Conservation (phyloP, 2,329 filamentous ascomycete species). For the Trichoderma hamatum region DNA sequence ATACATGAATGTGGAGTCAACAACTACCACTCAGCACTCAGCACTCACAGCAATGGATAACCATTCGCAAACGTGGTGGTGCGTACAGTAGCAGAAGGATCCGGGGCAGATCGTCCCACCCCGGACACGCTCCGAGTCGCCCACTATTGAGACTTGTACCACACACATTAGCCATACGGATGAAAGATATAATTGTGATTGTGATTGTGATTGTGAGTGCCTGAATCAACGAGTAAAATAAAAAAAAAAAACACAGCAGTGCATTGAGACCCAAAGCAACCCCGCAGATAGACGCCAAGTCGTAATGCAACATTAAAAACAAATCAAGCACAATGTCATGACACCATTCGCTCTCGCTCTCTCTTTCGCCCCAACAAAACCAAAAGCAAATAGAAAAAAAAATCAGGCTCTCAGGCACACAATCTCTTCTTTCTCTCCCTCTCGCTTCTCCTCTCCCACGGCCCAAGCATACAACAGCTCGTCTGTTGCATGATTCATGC, state of each 20-base stretch:
- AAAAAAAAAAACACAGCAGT: not conserved
- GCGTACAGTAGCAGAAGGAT: not conserved
- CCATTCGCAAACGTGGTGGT: not conserved
- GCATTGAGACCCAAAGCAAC: conserved; percentile 17
- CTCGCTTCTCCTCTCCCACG: not conserved
- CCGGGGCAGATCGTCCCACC: conserved; percentile 3
- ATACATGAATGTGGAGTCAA: not conserved
- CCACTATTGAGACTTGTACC: not conserved
- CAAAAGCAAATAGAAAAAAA: not conserved
- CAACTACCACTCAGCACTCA: not conserved
- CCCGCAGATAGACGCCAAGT: conserved; percentile 21
- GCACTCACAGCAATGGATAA: not conserved
- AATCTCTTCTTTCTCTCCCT: not conserved
- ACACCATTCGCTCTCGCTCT: conserved; percentile 18
- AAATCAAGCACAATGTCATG: conserved; percentile 6
- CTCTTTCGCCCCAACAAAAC: not conserved
- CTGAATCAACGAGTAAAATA: not conserved
- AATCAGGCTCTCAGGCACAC: not conserved
- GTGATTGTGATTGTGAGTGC: not conserved
- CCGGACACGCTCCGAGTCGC: conserved; percentile 1
- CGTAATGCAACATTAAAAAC: conserved; percentile 17
- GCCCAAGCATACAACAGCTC: not conserved
- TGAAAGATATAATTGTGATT: not conserved
- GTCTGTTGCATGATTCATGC: not conserved
- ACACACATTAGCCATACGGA: not conserved